These are phyloP conservation scores for Sugiyamaella japonica DNA, from an alignment of 1,139 yeast genomes.

Conservation along the genomic window DNA sequence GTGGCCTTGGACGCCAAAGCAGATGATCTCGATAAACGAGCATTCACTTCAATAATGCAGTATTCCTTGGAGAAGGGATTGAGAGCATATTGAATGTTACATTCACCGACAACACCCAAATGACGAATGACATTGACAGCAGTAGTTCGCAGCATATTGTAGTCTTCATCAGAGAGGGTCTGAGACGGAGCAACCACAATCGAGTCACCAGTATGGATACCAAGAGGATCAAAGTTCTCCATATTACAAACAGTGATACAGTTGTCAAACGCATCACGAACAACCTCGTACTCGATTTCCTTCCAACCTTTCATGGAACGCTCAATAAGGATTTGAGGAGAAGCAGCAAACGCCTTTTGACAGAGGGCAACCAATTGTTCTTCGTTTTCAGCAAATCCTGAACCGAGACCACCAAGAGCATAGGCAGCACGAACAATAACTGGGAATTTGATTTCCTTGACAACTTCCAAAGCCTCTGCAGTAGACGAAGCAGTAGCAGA, in stretches of 20 bases:
- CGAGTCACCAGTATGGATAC: constrained; percentile 99
- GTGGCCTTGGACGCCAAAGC: constrained; percentile 99
- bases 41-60: constrained; percentile 97
- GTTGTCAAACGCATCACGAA: constrained; percentile 94
- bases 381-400: constrained; percentile 95
- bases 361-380: constrained; percentile 80
- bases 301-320: constrained; percentile 99
- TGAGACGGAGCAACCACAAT: constrained; percentile 99
- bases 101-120: constrained; percentile 98
- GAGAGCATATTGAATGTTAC: constrained; percentile 96
- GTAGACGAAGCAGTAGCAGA: constrained; percentile 81
- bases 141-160: constrained; percentile 96
- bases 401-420: constrained; percentile 97
- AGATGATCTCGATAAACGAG: constrained; percentile 95
- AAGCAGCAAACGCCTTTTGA: constrained; percentile 88
- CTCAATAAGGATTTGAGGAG: constrained; percentile 96
- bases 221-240: constrained; percentile 99
- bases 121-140: constrained; percentile 98
- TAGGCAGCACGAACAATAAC: constrained; percentile 97
- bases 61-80: constrained; percentile 93
- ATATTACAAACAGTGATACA: constrained; percentile 99
- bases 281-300: constrained; percentile 98
- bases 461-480: constrained; percentile 82
- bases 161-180: constrained; percentile 94
- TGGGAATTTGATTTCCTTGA: constrained; percentile 86